phyloP scores from a whole-genome alignment of 1,139 yeast species.

The Williopsis jadinii region DNA sequence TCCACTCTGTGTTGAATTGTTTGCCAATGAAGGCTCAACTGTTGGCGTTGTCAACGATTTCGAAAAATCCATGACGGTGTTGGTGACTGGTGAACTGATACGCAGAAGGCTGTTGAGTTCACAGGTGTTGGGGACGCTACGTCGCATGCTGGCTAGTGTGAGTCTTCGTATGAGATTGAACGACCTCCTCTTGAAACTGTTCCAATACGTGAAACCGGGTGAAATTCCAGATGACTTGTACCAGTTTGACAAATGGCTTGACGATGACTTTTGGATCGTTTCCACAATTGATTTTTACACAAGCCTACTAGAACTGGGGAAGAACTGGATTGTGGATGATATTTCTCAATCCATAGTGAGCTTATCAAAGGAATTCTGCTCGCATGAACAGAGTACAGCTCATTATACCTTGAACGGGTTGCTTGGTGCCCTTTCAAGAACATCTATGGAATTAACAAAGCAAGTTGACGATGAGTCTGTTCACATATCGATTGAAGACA shows the following conservation, averaged over 20 bases:
- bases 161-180: constrained; percentile 22
- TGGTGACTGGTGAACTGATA: constrained; percentile 23
- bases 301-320: constrained; percentile 15
- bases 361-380: constrained; percentile 18
- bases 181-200: constrained; percentile 21
- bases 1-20: constrained; percentile 20
- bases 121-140: constrained; percentile 18
- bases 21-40: constrained; percentile 18
- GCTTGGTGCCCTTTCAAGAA: no score
- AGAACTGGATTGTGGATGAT: constrained; percentile 11
- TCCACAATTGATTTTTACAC: constrained; percentile 25
- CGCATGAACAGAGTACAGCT: no score
- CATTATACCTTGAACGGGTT: no score
- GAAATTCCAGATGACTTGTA: constrained; percentile 25
- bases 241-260: constrained; percentile 7
- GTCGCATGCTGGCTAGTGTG: constrained; percentile 12
- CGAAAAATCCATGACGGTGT: constrained; percentile 21
- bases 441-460: no score
- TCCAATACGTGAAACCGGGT: constrained; percentile 16
- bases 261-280: constrained; percentile 26
- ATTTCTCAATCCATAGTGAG: constrained; percentile 5
- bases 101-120: constrained; percentile 24
- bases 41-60: constrained; percentile 24
- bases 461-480: no score
- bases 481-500: no score